A percentile compares a stretch with the other conserved stretches of the same genome.
phyloP scores from a whole-genome alignment of 805 yeast genomes.

The Cyberlindnera misumaiensis region DNA sequence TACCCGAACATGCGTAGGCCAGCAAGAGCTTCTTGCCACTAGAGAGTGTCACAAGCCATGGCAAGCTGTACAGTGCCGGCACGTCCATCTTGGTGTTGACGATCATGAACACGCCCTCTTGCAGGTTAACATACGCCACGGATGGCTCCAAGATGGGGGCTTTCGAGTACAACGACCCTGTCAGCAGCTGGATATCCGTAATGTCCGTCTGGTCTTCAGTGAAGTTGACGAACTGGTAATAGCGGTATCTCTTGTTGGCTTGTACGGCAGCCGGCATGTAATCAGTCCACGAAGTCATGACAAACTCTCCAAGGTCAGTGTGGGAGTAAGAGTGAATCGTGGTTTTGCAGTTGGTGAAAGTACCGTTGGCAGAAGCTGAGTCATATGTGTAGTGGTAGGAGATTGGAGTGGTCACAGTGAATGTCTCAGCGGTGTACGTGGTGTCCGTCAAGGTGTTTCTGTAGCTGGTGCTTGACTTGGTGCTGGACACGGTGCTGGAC shows the following conservation, averaged over 20 bases:
- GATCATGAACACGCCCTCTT: slow-evolving; percentile 13
- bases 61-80: slow-evolving; percentile 1
- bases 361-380: slow-evolving; percentile 8
- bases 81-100: neutral
- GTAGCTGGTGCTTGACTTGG: neutral
- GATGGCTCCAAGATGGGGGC: slow-evolving; percentile 3
- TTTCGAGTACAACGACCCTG: slow-evolving; percentile 1
- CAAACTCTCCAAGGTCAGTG: slow-evolving; percentile 3
- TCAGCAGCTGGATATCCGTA: slow-evolving; percentile 12
- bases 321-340: slow-evolving; percentile 1
- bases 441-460: slow-evolving; percentile 1
- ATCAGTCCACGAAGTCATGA: slow-evolving; percentile 7
- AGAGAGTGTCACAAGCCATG: slow-evolving; percentile 3
- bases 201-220: slow-evolving; percentile 12
- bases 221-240: slow-evolving; percentile 13
- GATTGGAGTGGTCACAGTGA: slow-evolving; percentile 10
- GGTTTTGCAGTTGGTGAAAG: slow-evolving; percentile 12
- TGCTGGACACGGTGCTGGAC: slow-evolving; percentile 3
- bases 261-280: neutral
- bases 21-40: slow-evolving; percentile 7
- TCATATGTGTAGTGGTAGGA: slow-evolving; percentile 1
- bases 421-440: slow-evolving; percentile 3
- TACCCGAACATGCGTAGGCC: slow-evolving; percentile 5
- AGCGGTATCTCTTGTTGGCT: slow-evolving; percentile 2
- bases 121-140: slow-evolving; percentile 12